Evolutionary conservation across 2,329 filamentous ascomycete genomes (phyloP), one percentile per base, ranked within the genome.

Genomic region (Onygenales sp.): DNA sequence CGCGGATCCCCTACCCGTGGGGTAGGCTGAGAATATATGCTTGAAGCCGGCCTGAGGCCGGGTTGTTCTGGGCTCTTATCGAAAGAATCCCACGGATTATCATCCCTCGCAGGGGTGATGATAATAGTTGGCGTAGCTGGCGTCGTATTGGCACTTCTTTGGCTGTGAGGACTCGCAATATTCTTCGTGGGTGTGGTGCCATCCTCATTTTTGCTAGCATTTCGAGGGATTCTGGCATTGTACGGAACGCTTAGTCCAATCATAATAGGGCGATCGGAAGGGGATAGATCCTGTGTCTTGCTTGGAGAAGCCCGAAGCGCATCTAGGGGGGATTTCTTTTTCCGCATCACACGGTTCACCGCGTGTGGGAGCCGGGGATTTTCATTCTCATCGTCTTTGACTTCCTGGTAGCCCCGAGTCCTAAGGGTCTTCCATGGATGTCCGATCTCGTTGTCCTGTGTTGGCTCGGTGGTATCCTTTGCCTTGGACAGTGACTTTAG

Each of bases 71-170:
- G 57, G 33, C 62, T 62, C 9, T 64, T 54, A 13, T 58, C 40
- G 42, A 49, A 50, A 9, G 56, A 59, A 17, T 62, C 59, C 72
- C 71, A 73, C 1, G 64, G 65, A 4, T 62, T 62, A 42, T 69
- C 64, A 27, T 73, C 70, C 40, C 64, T 63, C 8, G 74, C 73
- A 4, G 74, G 72, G 0, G 74, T 77, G 13, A 77, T 63, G 13
- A 76, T 59, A 43, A 76, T 76, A 0, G 70, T 69, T 3, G 74
- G 74, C 1, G 73, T 75, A 14, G 66, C 62, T 1, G 73, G 71
- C 2, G 70, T 71, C 10, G 59, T 59, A 52, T 63, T 40, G n/a
- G 36, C 62, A 32, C 60, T 63, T 51, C 49, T 55, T 54, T 48
- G 52, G 5, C 6, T 61, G 58, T 32, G 62, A 57, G 55, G 49